These are phyloP conservation scores for Saksenaea vasiformis DNA, from an alignment of 371 early-diverging fungal genomes.

Conservation along the genomic window DNA sequence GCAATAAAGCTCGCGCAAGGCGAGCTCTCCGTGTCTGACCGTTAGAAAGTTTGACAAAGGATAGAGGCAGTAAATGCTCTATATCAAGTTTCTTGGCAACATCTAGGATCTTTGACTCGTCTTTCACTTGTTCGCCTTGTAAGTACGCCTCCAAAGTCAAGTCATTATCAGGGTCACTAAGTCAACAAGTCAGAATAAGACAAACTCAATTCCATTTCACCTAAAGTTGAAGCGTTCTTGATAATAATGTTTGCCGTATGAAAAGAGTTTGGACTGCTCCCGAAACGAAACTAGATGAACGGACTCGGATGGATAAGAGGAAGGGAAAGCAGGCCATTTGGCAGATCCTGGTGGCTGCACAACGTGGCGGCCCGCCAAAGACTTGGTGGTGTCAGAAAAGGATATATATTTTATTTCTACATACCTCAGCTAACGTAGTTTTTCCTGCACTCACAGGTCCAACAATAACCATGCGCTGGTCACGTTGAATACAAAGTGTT, in stretches of 20 bases:
- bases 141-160: conserved; percentile 33
- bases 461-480: conserved; percentile 44
- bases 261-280: conserved; percentile 45
- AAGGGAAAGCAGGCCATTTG: conserved; percentile 36
- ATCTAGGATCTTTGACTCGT: conserved; percentile 12
- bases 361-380: conserved; percentile 43
- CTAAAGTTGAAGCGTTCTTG: conserved; percentile 63
- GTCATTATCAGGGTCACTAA: conserved; percentile 54
- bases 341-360: conserved; percentile 36
- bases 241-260: conserved; percentile 52
- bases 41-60: conserved; percentile 60
- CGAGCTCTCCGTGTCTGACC: conserved; percentile 63
- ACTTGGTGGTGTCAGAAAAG: conserved; percentile 13
- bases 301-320: conserved; percentile 41
- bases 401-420: neutral
- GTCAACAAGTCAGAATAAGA: neutral
- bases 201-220: conserved; percentile 15
- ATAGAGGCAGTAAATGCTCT: conserved; percentile 33
- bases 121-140: neutral
- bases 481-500: conserved; percentile 25
- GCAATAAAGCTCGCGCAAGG: conserved; percentile 49
- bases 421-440: conserved; percentile 52
- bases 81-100: conserved; percentile 37
- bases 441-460: conserved; percentile 53
- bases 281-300: conserved; percentile 53